phyloP scores from a whole-genome alignment of 345 rosid species.

The Citrus sinensis region DNA sequence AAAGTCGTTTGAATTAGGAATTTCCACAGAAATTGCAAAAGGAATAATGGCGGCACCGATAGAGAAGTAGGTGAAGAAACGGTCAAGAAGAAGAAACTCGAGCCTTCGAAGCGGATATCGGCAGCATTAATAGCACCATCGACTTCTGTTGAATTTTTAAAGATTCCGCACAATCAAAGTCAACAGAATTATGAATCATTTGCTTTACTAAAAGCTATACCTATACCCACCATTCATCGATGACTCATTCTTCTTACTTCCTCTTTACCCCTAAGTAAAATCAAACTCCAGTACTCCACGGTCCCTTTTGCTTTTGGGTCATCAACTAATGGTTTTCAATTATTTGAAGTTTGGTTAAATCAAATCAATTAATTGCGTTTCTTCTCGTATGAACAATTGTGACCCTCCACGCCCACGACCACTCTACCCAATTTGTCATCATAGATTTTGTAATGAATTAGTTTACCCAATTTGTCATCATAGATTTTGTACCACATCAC shows the following conservation, averaged over 20 bases:
- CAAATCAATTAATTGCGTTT: not conserved
- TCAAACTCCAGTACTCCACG: not conserved
- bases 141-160: not conserved
- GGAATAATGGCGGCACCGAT: not conserved
- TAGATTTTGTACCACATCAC: not conserved
- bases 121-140: not conserved
- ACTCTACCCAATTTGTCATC: not conserved
- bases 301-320: too few relatives aligned
- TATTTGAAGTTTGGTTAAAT: not conserved
- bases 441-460: not conserved
- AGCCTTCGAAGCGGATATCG: not conserved
- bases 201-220: not conserved
- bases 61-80: not conserved
- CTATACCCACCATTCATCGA: not conserved
- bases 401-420: not conserved
- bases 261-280: not conserved
- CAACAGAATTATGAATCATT: constrained; percentile 21
- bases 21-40: not conserved
- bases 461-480: not conserved
- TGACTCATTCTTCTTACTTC: not conserved
- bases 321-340: not conserved
- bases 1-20: not conserved
- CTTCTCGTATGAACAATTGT: not conserved
- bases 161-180: constrained; percentile 16
- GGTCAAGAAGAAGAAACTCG: constrained; percentile 2